These are phyloP conservation scores for Xerocomus spinulosus DNA, from an alignment of 768 basidiomycete genomes.

Conservation along the genomic window DNA sequence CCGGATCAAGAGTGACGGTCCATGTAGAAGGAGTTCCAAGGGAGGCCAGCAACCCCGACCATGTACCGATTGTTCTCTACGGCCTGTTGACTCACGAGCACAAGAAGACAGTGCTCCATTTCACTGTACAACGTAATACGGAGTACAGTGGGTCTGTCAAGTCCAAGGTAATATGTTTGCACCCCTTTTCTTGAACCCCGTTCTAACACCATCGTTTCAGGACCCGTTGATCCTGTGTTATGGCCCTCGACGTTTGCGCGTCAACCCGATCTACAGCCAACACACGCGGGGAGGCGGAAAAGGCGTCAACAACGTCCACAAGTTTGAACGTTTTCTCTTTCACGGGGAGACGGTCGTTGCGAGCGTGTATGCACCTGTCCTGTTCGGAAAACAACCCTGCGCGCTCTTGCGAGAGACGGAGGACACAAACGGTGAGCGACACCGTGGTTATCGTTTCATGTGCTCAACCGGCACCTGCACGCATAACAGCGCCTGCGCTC, in stretches of 20 bases:
- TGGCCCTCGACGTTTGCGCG: constrained; percentile 78
- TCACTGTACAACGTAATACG: constrained; percentile 90
- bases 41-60: constrained; percentile 39
- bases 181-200: no score
- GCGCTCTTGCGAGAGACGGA: constrained; percentile 67
- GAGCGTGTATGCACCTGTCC: constrained; percentile 83
- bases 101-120: constrained; percentile 89
- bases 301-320: constrained; percentile 95
- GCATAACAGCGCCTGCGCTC: constrained; percentile 60
- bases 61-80: constrained; percentile 61
- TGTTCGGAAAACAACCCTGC: constrained; percentile 77
- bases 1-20: constrained; percentile 77
- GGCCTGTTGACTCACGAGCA: constrained; percentile 92
- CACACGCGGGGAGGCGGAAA: constrained; percentile 86
- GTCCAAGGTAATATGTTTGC: constrained; percentile 63
- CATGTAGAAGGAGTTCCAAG: constrained; percentile 71
- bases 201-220: constrained; percentile 32
- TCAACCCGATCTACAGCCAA: constrained; percentile 90
- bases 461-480: no score
- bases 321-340: constrained; percentile 86
- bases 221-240: constrained; percentile 87
- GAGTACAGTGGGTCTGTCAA: constrained; percentile 86
- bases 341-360: constrained; percentile 80
- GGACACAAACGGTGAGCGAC: constrained; percentile 64
- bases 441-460: no score